These are phyloP conservation scores for Chlorella sp. DNA, from an alignment of 139 green algal genomes.

Conservation along the genomic window DNA sequence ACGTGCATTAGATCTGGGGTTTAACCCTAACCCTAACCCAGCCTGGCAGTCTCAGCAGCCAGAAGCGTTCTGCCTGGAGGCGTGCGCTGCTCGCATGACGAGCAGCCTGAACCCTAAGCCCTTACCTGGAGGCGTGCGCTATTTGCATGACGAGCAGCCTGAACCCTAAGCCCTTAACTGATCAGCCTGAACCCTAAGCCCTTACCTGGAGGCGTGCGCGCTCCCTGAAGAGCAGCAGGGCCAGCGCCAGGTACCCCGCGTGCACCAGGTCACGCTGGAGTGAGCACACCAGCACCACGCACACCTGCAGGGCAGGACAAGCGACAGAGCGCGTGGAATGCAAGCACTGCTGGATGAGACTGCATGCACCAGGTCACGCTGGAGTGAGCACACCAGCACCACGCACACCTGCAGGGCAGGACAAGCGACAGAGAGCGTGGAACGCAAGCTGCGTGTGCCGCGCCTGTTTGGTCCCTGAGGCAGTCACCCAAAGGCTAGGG, in stretches of 20 bases:
- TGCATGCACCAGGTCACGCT: conserved; percentile 72
- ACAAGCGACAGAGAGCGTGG: too few species aligned
- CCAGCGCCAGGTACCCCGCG: conserved; percentile 67
- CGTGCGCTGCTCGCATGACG: not conserved
- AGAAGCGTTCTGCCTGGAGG: too few species aligned
- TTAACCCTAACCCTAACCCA: too few species aligned
- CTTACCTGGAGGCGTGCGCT: too few species aligned
- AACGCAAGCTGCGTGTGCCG: too few species aligned
- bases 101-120: not conserved
- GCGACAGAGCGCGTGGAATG: too few species aligned
- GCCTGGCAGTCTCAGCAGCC: too few species aligned
- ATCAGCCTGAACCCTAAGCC: not conserved
- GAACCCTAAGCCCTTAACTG: not conserved
- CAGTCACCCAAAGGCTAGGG: too few species aligned
- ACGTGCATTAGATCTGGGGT: too few species aligned
- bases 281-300: conserved; percentile 34
- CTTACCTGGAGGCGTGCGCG: conserved; percentile 33
- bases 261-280: conserved; percentile 73
- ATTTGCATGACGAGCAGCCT: not conserved
- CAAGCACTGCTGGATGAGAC: too few species aligned
- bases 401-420: conserved; percentile 39
- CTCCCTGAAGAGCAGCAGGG: conserved; percentile 64
- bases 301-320: too few species aligned
- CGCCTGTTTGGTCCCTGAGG: too few species aligned
- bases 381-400: conserved; percentile 41